These are phyloP conservation scores for Malassezia equina DNA, from an alignment of 1,284 basidiomycete species.

Conservation along the genomic window DNA sequence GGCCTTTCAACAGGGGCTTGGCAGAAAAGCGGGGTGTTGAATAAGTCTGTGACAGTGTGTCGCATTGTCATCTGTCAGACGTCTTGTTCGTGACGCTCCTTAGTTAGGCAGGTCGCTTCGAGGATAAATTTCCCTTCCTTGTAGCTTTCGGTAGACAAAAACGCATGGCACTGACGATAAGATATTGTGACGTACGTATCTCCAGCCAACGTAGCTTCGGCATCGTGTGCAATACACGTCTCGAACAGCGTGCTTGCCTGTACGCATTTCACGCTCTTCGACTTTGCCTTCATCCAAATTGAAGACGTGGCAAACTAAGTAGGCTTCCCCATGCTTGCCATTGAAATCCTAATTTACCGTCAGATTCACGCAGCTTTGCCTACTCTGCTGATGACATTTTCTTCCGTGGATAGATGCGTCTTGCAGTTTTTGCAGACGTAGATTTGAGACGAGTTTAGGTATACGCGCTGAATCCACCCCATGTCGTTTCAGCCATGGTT, in stretches of 20 bases:
- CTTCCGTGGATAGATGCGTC: conserved; percentile 84
- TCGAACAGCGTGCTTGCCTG: conserved; percentile 86
- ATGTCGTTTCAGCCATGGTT: conserved; percentile 51
- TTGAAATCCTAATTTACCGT: conserved; percentile 41
- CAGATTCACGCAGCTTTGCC: neutral
- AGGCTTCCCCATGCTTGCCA: conserved; percentile 87
- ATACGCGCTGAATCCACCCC: conserved; percentile 80
- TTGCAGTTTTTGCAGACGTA: conserved; percentile 82
- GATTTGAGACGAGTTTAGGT: conserved; percentile 69
- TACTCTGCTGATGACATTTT: conserved; percentile 73
- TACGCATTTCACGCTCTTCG: conserved; percentile 88
- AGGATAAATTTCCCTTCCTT: conserved; percentile 98
- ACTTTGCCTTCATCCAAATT: conserved; percentile 78
- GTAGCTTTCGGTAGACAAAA: conserved; percentile 80
- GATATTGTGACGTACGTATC: neutral
- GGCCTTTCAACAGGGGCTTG: too few relatives aligned
- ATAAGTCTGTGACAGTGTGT: too few relatives aligned
- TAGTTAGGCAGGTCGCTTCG: conserved; percentile 55
- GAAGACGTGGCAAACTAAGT: conserved; percentile 81
- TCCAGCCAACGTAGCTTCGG: conserved; percentile 42
- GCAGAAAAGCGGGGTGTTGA: too few relatives aligned
- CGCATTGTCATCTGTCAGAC: too few relatives aligned
- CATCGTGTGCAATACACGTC: conserved; percentile 90
- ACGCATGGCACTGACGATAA: conserved; percentile 67
- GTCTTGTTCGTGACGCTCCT: neutral